These are phyloP conservation scores for Terana coerulea DNA, from an alignment of 768 basidiomycete genomes.

Conservation along the genomic window DNA sequence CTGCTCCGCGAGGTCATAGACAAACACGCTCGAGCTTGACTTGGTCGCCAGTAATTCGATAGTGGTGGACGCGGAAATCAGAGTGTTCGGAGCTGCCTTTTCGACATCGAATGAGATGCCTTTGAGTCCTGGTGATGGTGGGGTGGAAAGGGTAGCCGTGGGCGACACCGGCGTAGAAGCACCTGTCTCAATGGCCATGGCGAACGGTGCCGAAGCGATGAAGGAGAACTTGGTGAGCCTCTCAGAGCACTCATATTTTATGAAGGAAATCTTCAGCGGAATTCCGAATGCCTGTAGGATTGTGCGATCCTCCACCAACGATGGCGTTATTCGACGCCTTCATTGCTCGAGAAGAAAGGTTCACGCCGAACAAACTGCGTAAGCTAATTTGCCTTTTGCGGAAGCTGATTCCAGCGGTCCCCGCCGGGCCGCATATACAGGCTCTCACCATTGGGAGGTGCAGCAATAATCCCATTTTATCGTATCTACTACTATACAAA, in stretches of 20 bases:
- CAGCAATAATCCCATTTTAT: no score
- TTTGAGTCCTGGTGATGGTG: constrained; percentile 29
- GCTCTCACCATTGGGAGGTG: no score
- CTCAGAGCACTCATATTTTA: constrained; percentile 11
- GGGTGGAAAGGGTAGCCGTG: constrained; percentile 32
- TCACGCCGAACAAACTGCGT: constrained; percentile 1
- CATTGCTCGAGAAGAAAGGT: not conserved
- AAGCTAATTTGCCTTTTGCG: not conserved
- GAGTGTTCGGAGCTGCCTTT: constrained; percentile 4
- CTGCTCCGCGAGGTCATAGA: constrained; percentile 83
- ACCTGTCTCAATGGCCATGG: constrained; percentile 28
- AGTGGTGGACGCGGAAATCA: constrained; percentile 52
- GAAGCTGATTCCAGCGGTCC: not conserved
- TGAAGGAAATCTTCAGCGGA: not conserved
- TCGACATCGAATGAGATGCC: constrained; percentile 14
- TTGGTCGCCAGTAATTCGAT: constrained; percentile 69
- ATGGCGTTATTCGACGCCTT: constrained; percentile 12
- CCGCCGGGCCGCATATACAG: no score
- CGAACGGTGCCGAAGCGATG: not conserved
- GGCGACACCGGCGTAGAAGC: constrained; percentile 26
- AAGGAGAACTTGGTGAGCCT: not conserved
- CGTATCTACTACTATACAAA: constrained; percentile 1
- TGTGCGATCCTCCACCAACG: constrained; percentile 8
- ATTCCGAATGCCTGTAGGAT: constrained; percentile 3
- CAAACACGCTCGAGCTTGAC: constrained; percentile 58